These are phyloP conservation scores for Termitomyces bulborhizus DNA, from an alignment of 768 basidiomycete species.

Conservation along the genomic window DNA sequence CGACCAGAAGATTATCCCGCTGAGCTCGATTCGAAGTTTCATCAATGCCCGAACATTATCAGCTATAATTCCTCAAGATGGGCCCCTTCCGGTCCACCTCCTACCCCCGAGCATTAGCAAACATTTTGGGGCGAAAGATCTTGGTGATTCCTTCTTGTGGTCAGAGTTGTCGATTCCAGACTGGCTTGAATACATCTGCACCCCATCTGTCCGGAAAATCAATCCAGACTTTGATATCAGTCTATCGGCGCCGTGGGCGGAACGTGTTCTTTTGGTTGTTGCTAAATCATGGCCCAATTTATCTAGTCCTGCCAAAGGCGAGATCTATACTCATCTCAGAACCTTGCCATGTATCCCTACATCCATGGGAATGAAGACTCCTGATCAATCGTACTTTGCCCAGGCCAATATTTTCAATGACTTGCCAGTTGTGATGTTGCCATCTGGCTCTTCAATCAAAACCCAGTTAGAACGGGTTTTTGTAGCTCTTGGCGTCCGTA, in stretches of 20 bases:
- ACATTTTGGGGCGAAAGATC: slow-evolving; percentile 42
- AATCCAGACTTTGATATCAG: slow-evolving; percentile 56
- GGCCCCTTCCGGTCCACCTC: slow-evolving; percentile 69
- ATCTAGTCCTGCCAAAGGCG: slow-evolving; percentile 36
- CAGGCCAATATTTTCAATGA: slow-evolving; percentile 88
- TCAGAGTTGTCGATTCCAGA: slow-evolving; percentile 66
- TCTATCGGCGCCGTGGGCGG: slow-evolving; percentile 67
- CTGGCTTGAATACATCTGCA: slow-evolving; percentile 68
- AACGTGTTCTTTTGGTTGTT: slow-evolving; percentile 64
- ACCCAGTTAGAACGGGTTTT: slow-evolving; percentile 68
- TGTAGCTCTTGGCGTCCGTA: slow-evolving; percentile 73
- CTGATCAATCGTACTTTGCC: slow-evolving; percentile 75
- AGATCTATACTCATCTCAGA: slow-evolving; percentile 43
- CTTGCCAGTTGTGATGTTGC: slow-evolving; percentile 69
- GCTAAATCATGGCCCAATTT: slow-evolving; percentile 71
- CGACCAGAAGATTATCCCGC: slow-evolving; percentile 55
- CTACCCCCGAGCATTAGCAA: slow-evolving; percentile 65
- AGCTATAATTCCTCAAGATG: slow-evolving; percentile 57
- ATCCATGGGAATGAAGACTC: slow-evolving; percentile 63
- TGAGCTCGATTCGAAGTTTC: slow-evolving; percentile 67
- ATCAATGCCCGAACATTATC: slow-evolving; percentile 56
- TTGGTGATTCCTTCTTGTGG: slow-evolving; percentile 66
- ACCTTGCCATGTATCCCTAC: slow-evolving; percentile 64
- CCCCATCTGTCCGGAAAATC: slow-evolving; percentile 32
- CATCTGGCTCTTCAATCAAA: slow-evolving; percentile 59